Evolutionary conservation across 2,329 filamentous ascomycete species (phyloP).

Genomic region (Metarhizium album): DNA sequence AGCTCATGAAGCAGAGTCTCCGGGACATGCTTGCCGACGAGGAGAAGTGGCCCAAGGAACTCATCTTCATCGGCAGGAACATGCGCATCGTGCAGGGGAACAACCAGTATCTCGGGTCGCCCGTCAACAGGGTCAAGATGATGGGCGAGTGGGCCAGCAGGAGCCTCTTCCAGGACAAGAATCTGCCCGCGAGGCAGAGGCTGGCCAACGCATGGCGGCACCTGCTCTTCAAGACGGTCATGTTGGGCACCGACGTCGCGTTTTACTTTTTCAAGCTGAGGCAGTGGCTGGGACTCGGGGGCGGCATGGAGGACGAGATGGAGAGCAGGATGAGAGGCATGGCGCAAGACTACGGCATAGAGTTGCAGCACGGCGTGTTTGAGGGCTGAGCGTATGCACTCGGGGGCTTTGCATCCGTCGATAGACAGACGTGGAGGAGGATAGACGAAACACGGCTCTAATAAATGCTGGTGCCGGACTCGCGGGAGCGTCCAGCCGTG

Average conservation of each 20-base stretch:
- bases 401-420: too few species aligned
- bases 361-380: slow-evolving; percentile 80
- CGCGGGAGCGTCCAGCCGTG: too few species aligned
- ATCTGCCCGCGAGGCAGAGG: slow-evolving; percentile 51
- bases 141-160: slow-evolving; percentile 83
- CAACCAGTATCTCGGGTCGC: slow-evolving; percentile 81
- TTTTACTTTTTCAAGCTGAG: slow-evolving; percentile 74
- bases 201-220: slow-evolving; percentile 64
- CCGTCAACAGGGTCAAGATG: slow-evolving; percentile 88
- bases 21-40: slow-evolving; percentile 69
- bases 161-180: slow-evolving; percentile 65
- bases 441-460: too few species aligned
- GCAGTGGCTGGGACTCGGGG: slow-evolving; percentile 65
- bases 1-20: slow-evolving; percentile 61
- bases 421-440: too few species aligned
- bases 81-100: slow-evolving; percentile 89
- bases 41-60: slow-evolving; percentile 78
- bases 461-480: too few species aligned
- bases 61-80: slow-evolving; percentile 86
- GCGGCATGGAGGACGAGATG: slow-evolving; percentile 90
- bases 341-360: slow-evolving; percentile 84
- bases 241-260: slow-evolving; percentile 65
- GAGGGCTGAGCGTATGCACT: slow-evolving; percentile 50
- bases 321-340: slow-evolving; percentile 79
- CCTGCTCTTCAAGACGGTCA: slow-evolving; percentile 67